Evolutionary conservation across 176 grass and related monocot species (phyloP).

Genomic region (Oryza nivara): DNA sequence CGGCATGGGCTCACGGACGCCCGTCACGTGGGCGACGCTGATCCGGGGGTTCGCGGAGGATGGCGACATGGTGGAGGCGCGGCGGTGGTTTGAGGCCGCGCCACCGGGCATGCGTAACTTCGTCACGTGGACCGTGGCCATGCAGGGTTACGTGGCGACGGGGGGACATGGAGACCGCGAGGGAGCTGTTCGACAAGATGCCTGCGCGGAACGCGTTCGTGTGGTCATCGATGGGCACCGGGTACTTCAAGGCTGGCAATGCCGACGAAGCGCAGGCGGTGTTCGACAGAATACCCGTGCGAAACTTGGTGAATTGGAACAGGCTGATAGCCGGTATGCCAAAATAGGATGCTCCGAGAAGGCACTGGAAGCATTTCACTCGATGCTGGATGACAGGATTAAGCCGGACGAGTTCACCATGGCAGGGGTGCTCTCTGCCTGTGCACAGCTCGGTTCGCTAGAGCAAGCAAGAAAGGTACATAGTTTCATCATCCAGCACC

Average conservation of each 20-base stretch:
- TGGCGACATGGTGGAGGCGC: constrained; percentile 42
- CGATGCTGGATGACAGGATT: constrained; percentile 45
- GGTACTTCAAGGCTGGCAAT: constrained; percentile 49
- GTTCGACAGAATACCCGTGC: constrained; percentile 50
- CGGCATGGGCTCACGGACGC: constrained; percentile 17
- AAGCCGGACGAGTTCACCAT: constrained; percentile 70
- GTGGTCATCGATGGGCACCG: constrained; percentile 69
- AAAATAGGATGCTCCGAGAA: constrained; percentile 52
- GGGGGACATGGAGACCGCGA: constrained; percentile 55
- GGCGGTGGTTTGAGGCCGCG: constrained; percentile 47
- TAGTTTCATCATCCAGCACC: constrained; percentile 47
- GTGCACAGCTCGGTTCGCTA: constrained; percentile 60
- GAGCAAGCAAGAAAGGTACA: constrained; percentile 56
- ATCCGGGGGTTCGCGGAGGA: constrained; percentile 52
- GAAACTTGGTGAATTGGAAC: constrained; percentile 72
- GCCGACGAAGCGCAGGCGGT: constrained; percentile 27
- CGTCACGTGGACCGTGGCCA: constrained; percentile 62
- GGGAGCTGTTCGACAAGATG: constrained; percentile 67
- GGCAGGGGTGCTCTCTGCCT: constrained; percentile 58
- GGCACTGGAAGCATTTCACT: constrained; percentile 43
- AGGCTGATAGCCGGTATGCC: constrained; percentile 49
- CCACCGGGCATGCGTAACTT: constrained; percentile 45
- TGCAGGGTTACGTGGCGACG: constrained; percentile 49
- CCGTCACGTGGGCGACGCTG: constrained; percentile 50
- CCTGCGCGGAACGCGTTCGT: constrained; percentile 55